A percentile compares a stretch with the other conserved stretches of the same genome.
phyloP scores from a whole-genome alignment of 2,329 filamentous ascomycete genomes.

The Pseudogymnoascus pannorum region DNA sequence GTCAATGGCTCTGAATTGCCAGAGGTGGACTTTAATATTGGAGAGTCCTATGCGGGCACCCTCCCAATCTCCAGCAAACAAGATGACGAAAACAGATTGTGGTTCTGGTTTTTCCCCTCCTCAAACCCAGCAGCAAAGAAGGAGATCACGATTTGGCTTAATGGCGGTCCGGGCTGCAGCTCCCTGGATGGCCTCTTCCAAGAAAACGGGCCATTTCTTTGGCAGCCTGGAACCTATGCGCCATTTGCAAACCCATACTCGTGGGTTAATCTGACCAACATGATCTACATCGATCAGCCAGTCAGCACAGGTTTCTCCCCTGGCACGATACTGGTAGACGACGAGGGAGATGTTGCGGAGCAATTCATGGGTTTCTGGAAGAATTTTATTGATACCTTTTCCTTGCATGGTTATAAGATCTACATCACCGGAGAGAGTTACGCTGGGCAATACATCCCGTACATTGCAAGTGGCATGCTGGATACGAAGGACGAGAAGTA shows the following conservation, averaged over 20 bases:
- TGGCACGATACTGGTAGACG: constrained; percentile 43
- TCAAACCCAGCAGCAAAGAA: constrained; percentile 39
- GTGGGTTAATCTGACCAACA: constrained; percentile 51
- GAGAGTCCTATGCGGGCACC: constrained; percentile 30
- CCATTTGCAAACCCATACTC: constrained; percentile 31
- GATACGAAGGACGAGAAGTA: constrained; percentile 43
- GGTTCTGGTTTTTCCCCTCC: constrained; percentile 50
- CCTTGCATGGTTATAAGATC: constrained; percentile 48
- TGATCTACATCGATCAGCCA: constrained; percentile 44
- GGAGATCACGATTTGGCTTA: constrained; percentile 52
- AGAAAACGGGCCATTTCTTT: constrained; percentile 43
- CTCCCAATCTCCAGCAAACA: constrained; percentile 44
- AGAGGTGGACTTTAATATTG: constrained; percentile 26
- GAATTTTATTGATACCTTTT: constrained; percentile 54
- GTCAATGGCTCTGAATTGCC: constrained; percentile 25
- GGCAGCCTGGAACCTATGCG: constrained; percentile 17
- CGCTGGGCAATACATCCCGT: constrained; percentile 39
- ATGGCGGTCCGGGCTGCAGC: constrained; percentile 55
- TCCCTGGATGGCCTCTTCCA: constrained; percentile 53
- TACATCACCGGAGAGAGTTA: constrained; percentile 59
- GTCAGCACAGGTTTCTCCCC: constrained; percentile 44
- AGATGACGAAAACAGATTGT: constrained; percentile 40
- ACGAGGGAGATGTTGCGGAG: constrained; percentile 44
- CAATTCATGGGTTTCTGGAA: constrained; percentile 57
- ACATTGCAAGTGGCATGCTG: constrained; percentile 46